Percentiles rank a stretch among this genome's conserved stretches.
phyloP scores from a whole-genome alignment of 805 yeast species.

The Ogataea saltuana region DNA sequence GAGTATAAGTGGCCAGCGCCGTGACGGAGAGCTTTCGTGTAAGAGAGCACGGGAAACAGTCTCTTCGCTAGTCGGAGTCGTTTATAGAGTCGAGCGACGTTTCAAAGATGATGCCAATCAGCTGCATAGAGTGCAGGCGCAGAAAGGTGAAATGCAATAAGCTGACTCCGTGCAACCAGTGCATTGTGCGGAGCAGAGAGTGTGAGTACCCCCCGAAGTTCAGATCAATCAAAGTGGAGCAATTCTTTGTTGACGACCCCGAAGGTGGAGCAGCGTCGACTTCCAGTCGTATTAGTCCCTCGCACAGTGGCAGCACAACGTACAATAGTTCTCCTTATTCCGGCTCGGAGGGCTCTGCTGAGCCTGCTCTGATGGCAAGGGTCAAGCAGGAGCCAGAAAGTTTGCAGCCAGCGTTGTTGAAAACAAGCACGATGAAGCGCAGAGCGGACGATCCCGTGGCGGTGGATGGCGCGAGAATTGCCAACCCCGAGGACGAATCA shows the following conservation, averaged over 20 bases:
- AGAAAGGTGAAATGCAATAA: conserved; percentile 39
- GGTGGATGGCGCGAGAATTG: too few relatives aligned
- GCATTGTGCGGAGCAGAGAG: conserved; percentile 38
- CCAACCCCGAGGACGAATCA: conserved; percentile 14
- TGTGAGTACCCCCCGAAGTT: conserved; percentile 51
- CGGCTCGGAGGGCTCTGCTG: too few relatives aligned
- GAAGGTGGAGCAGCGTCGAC: background rate
- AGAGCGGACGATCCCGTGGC: too few relatives aligned
- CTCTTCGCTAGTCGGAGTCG: too few relatives aligned
- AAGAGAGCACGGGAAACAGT: too few relatives aligned
- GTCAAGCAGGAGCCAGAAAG: too few relatives aligned
- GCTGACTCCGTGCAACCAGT: conserved; percentile 47
- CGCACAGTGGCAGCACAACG: background rate
- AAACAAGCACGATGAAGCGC: too few relatives aligned
- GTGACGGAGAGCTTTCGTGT: too few relatives aligned
- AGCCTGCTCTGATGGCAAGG: too few relatives aligned
- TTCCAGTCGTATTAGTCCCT: background rate
- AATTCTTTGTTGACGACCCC: conserved; percentile 15
- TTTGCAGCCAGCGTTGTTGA: too few relatives aligned
- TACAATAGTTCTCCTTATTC: background rate
- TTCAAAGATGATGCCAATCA: conserved; percentile 35
- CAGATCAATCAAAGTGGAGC: conserved; percentile 41
- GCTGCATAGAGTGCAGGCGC: conserved; percentile 38
- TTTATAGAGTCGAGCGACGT: too few relatives aligned
- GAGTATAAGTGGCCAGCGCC: too few relatives aligned